These are phyloP conservation scores for Blastobotrys persicus DNA, from an alignment of 1,139 yeast genomes.

Conservation along the genomic window DNA sequence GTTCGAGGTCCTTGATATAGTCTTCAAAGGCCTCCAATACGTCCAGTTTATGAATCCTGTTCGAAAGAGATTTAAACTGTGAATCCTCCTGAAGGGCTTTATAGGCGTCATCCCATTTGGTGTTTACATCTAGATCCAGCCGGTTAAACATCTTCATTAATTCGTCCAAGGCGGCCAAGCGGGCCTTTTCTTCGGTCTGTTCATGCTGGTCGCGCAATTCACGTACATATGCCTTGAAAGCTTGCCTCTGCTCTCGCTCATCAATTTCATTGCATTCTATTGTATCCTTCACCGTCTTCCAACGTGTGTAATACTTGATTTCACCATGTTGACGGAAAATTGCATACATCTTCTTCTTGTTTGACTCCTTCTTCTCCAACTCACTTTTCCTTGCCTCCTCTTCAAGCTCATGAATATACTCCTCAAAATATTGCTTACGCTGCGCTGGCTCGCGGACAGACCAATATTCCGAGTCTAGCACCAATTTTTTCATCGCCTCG, in stretches of 20 bases:
- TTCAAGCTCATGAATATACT: constrained; percentile 54
- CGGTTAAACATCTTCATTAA: constrained; percentile 36
- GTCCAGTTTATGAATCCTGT: constrained; percentile 57
- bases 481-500: constrained; percentile 57
- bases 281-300: constrained; percentile 55
- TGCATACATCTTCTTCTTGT: constrained; percentile 53
- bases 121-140: constrained; percentile 36
- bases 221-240: constrained; percentile 51
- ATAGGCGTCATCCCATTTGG: constrained; percentile 49
- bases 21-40: constrained; percentile 53
- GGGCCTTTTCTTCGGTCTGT: constrained; percentile 24
- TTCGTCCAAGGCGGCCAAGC: constrained; percentile 29
- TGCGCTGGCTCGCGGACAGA: constrained; percentile 56
- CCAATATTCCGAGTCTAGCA: constrained; percentile 70
- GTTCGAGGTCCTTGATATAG: constrained; percentile 47
- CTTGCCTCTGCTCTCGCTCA: constrained; percentile 32
- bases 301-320: constrained; percentile 59
- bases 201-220: constrained; percentile 42
- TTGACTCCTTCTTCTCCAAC: constrained; percentile 50
- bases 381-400: constrained; percentile 46
- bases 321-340: constrained; percentile 44
- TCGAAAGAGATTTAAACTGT: constrained; percentile 49
- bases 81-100: constrained; percentile 45
- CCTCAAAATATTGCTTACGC: constrained; percentile 64
- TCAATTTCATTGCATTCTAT: constrained; percentile 14